phyloP scores from a whole-genome alignment of 352 stramenopile species.

The Phytophthora colocasiae region DNA sequence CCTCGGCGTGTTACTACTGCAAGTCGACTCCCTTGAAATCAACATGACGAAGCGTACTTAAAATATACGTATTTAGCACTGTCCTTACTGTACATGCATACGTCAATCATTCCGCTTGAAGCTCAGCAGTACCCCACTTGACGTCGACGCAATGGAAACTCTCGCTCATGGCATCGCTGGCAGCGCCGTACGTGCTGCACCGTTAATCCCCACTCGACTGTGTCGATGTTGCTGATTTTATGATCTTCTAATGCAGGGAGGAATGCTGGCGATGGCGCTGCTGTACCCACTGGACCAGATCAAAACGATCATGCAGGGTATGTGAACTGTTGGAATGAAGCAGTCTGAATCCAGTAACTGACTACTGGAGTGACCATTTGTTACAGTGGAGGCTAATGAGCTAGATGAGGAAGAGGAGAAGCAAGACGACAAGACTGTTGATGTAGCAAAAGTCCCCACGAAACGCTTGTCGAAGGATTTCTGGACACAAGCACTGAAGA shows the following conservation, averaged over 20 bases:
- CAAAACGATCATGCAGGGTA: conserved; percentile 87
- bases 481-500: conserved; percentile 49
- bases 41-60: conserved; percentile 7
- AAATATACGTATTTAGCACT: not conserved
- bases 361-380: conserved; percentile 2
- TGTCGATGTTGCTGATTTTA: not conserved
- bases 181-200: conserved; percentile 49
- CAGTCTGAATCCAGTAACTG: not conserved
- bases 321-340: not conserved
- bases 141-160: conserved; percentile 58
- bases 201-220: too few species aligned
- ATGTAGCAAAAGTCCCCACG: not conserved
- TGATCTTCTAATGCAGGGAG: conserved; percentile 40
- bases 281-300: conserved; percentile 90
- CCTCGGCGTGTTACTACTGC: conserved; percentile 9
- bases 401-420: conserved; percentile 20
- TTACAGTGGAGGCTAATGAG: conserved; percentile 42
- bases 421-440: conserved; percentile 16
- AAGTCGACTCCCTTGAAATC: conserved; percentile 1
- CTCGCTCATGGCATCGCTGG: conserved; percentile 71
- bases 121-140: conserved; percentile 8
- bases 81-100: conserved; percentile 19
- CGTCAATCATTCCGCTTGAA: conserved; percentile 22
- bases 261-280: conserved; percentile 79
- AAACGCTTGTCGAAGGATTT: conserved; percentile 41